Conservation (phyloP, 2,329 filamentous ascomycete species). For the Hymenoscyphus fructigenus region DNA sequence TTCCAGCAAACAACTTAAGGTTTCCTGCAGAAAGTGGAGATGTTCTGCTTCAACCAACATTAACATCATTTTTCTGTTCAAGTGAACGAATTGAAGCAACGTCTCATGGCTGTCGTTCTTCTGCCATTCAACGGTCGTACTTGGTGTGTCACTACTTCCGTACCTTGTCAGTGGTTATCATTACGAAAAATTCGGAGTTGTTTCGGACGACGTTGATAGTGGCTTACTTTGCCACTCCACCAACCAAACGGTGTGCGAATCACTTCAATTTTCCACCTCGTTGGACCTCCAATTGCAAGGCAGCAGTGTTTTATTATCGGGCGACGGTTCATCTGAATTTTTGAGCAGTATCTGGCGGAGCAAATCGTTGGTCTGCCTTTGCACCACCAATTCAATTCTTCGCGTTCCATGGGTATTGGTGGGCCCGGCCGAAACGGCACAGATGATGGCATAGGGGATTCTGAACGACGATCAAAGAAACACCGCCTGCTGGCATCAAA, state of each 20-base stretch:
- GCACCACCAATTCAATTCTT: neutral
- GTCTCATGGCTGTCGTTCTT: neutral
- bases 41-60: neutral
- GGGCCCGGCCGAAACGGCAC: neutral
- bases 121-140: neutral
- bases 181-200: neutral
- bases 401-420: neutral
- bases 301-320: neutral
- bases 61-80: neutral
- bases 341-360: neutral
- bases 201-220: neutral
- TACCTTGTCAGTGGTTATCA: neutral
- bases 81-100: slow-evolving; percentile 3
- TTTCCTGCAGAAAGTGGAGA: too few relatives aligned
- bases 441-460: neutral
- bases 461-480: neutral
- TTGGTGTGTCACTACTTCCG: neutral
- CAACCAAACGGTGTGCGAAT: neutral
- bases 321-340: neutral
- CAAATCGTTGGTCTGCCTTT: neutral
- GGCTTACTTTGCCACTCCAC: neutral
- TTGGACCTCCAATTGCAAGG: neutral
- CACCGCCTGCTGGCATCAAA: neutral
- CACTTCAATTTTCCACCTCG: neutral
- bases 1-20: neutral